A percentile compares a stretch with the other conserved stretches of the same genome.
These are phyloP conservation scores for Cystobasidium slooffiae DNA, from an alignment of 1,284 basidiomycete genomes.

Conservation along the genomic window DNA sequence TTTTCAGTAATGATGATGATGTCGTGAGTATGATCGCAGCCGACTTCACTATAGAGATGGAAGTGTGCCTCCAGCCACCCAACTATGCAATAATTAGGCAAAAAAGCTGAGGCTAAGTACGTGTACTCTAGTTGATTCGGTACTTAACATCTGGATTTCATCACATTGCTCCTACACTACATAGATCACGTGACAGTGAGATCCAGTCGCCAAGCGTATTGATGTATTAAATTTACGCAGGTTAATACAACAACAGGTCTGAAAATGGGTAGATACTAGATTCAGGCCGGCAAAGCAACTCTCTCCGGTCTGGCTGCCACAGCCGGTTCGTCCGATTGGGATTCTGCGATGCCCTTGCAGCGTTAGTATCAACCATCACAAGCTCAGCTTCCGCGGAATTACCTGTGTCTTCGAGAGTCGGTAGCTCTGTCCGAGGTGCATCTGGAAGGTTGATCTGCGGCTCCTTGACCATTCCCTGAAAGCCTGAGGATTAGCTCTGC, in stretches of 20 bases:
- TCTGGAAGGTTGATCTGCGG: constrained; percentile 20
- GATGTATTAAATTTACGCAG: neutral
- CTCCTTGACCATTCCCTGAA: constrained; percentile 24
- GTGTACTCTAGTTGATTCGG: too few relatives aligned
- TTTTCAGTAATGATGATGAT: neutral
- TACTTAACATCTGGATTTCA: too few relatives aligned
- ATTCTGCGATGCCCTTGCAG: neutral
- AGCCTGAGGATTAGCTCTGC: neutral
- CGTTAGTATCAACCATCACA: neutral
- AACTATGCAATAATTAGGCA: too few relatives aligned
- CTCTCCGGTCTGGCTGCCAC: neutral
- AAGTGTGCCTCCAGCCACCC: too few relatives aligned
- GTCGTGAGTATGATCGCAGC: too few relatives aligned
- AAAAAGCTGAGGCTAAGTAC: too few relatives aligned
- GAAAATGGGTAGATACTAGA: neutral
- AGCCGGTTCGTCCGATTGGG: neutral
- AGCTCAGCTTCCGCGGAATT: neutral
- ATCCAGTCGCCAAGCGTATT: neutral
- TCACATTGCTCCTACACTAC: neutral
- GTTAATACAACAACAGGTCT: neutral
- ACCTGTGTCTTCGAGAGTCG: constrained; percentile 6
- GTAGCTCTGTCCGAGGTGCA: constrained; percentile 24
- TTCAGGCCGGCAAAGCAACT: neutral
- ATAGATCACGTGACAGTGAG: neutral
- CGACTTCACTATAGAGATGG: too few relatives aligned